These are phyloP conservation scores for Camelina laxa DNA, from an alignment of 345 rosid species.

Conservation along the genomic window DNA sequence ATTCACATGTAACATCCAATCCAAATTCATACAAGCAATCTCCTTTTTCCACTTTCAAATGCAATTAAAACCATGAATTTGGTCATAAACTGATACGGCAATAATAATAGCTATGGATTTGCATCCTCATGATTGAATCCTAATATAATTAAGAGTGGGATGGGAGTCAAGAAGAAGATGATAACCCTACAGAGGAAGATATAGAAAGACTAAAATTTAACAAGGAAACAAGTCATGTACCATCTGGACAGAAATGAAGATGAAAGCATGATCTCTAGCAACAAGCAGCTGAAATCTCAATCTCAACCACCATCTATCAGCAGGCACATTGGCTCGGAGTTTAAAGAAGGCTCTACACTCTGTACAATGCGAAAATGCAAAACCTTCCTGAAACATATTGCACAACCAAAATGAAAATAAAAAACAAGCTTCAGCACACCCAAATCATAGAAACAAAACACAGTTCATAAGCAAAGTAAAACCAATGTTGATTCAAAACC, in stretches of 20 bases:
- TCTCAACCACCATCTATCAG: conserved; percentile 99
- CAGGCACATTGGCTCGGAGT: conserved; percentile 92
- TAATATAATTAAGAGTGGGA: background rate
- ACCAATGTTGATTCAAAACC: background rate
- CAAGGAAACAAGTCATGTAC: conserved; percentile 47
- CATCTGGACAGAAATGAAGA: conserved; percentile 95
- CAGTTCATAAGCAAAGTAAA: background rate
- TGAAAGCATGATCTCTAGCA: conserved; percentile 92
- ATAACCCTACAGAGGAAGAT: background rate
- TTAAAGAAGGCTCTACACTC: conserved; percentile 94
- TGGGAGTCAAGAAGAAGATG: background rate
- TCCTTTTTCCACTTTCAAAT: background rate
- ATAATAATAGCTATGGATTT: background rate
- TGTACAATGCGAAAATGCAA: conserved; percentile 99
- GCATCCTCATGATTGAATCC: background rate
- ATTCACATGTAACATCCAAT: conserved; percentile 1
- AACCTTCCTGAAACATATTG: conserved; percentile 80
- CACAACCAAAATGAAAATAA: background rate
- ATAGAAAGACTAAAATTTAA: background rate
- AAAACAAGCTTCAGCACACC: conserved; percentile 17
- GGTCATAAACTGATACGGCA: conserved; percentile 4
- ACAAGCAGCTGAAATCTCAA: conserved; percentile 97
- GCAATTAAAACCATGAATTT: background rate
- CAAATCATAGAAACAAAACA: conserved; percentile 11
- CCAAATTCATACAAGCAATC: background rate